These are phyloP conservation scores for Neohortaea acidophila DNA, from an alignment of 495 filamentous ascomycete genomes.

Conservation along the genomic window DNA sequence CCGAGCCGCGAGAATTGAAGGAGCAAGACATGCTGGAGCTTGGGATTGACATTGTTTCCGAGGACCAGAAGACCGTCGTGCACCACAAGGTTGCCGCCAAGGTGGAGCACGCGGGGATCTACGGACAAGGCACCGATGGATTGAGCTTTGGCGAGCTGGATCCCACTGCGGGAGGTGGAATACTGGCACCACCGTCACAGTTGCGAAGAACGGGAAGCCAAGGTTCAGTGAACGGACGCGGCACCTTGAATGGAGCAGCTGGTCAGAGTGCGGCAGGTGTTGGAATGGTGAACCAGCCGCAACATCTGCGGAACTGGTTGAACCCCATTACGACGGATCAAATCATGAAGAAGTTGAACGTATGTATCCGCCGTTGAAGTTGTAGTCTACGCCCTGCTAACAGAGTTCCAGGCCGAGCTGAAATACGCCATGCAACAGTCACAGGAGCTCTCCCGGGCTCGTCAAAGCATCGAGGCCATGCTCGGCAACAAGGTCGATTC, in stretches of 20 bases:
- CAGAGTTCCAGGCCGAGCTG: conserved; percentile 56
- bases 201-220: conserved; percentile 48
- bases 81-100: conserved; percentile 96
- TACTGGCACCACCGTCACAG: conserved; percentile 49
- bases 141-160: conserved; percentile 83
- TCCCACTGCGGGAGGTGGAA: conserved; percentile 46
- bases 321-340: conserved; percentile 84
- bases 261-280: conserved; percentile 32
- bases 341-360: conserved; percentile 82
- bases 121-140: conserved; percentile 49
- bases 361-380: conserved; percentile 34
- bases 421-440: conserved; percentile 74
- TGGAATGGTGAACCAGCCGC: conserved; percentile 49
- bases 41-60: conserved; percentile 94
- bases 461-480: conserved; percentile 62
- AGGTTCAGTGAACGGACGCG: conserved; percentile 46
- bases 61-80: conserved; percentile 94
- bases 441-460: conserved; percentile 65
- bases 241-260: conserved; percentile 23
- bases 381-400: conserved; percentile 6
- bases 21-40: conserved; percentile 80
- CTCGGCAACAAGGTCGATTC: conserved; percentile 37
- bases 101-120: conserved; percentile 82
- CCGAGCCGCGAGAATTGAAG: conserved; percentile 80
- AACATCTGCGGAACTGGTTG: conserved; percentile 66